phyloP scores from a whole-genome alignment of 2,329 filamentous ascomycete genomes.

The Aspergillus phoenicis region DNA sequence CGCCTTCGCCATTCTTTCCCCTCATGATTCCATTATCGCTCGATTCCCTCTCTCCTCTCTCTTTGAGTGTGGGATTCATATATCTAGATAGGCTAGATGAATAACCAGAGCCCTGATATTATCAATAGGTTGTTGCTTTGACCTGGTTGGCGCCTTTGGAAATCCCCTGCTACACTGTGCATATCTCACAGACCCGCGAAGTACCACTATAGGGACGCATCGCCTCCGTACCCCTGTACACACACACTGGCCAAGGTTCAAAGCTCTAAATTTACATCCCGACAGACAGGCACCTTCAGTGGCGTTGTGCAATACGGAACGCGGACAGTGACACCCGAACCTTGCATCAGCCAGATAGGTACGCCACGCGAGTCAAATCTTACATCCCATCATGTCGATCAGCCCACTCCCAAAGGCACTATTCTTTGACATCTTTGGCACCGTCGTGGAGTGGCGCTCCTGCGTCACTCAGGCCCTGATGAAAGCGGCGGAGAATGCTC shows the following conservation, averaged over 20 bases:
- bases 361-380: background rate
- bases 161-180: background rate
- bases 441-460: conserved; percentile 75
- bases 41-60: no score
- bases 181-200: background rate
- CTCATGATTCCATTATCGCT: no score
- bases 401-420: conserved; percentile 27
- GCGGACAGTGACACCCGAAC: background rate
- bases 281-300: background rate
- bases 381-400: conserved; percentile 25
- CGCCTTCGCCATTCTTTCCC: no score
- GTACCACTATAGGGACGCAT: background rate
- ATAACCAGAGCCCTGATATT: no score
- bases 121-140: no score
- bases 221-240: background rate
- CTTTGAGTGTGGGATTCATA: no score
- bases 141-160: background rate
- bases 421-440: conserved; percentile 50
- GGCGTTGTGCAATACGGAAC: background rate
- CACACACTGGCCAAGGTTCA: background rate
- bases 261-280: background rate
- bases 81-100: no score
- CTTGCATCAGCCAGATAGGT: background rate
- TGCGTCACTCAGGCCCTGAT: conserved; percentile 64
- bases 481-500: conserved; percentile 51